A percentile compares a stretch with the other conserved stretches of the same genome.
Conservation (phyloP, 108 stramenopile species). For the Skeletonema costatum region DNA sequence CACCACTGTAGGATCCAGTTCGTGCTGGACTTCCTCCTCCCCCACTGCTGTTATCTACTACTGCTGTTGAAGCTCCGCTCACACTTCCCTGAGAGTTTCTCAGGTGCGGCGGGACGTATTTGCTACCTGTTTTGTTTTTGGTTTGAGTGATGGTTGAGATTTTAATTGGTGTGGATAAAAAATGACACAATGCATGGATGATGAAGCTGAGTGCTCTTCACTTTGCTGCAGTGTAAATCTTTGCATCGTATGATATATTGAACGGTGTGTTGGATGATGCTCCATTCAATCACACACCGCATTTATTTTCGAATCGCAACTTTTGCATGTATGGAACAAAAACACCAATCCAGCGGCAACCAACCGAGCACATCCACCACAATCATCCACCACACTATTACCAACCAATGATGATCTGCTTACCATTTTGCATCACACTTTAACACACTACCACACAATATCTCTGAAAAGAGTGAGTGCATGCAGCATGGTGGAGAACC, state of each 20-base stretch:
- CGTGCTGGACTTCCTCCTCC: slow-evolving; percentile 19
- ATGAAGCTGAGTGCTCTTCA: too few relatives aligned
- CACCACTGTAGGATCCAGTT: slow-evolving; percentile 8
- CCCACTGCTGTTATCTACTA: slow-evolving; percentile 29
- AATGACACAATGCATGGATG: not conserved
- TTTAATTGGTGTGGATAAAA: too few relatives aligned
- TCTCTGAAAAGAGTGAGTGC: slow-evolving; percentile 2
- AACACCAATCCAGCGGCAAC: not conserved
- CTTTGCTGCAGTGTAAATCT: too few relatives aligned
- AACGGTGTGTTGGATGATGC: too few relatives aligned
- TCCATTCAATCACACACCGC: too few relatives aligned
- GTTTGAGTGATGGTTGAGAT: not conserved
- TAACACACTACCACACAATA: not conserved
- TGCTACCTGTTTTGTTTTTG: slow-evolving; percentile 66
- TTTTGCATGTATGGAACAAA: too few relatives aligned
- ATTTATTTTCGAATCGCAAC: too few relatives aligned
- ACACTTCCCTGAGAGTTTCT: slow-evolving; percentile 79
- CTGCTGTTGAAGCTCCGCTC: slow-evolving; percentile 46
- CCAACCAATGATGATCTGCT: not conserved
- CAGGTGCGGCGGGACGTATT: slow-evolving; percentile 96
- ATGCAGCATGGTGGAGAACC: not conserved
- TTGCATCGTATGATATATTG: too few relatives aligned
- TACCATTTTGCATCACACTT: slow-evolving; percentile 49
- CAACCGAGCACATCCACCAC: not conserved
- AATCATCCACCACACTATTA: not conserved